Conservation (phyloP, 768 basidiomycete species). For the Panellus pusillus region DNA sequence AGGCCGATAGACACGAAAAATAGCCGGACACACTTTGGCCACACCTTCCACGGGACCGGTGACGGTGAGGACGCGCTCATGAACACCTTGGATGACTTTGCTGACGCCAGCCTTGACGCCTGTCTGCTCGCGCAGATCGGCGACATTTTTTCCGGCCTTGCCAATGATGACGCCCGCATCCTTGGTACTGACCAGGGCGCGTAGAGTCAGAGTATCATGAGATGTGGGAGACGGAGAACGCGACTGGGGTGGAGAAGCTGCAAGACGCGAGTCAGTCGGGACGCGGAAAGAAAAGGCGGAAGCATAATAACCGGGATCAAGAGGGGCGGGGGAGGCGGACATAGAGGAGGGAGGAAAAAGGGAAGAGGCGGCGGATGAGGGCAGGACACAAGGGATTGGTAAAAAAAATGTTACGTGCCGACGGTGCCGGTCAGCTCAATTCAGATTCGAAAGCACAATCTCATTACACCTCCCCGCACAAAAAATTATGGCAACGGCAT, state of each 20-base stretch:
- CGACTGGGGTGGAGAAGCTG: constrained; percentile 64
- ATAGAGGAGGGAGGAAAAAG: constrained; percentile 44
- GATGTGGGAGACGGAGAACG: constrained; percentile 73
- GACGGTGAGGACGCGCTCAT: constrained; percentile 96
- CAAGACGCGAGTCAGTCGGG: constrained; percentile 22
- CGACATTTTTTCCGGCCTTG: constrained; percentile 96
- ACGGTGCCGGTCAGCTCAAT: background rate
- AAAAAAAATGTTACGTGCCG: constrained; percentile 14
- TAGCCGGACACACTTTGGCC: constrained; percentile 63
- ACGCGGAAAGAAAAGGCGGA: constrained; percentile 17
- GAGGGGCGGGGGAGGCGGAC: constrained; percentile 60
- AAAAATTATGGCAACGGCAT: constrained; percentile 23
- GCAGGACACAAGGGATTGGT: constrained; percentile 30
- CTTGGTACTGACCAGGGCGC: constrained; percentile 94
- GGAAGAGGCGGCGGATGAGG: constrained; percentile 30
- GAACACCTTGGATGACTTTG: constrained; percentile 97
- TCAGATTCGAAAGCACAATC: background rate
- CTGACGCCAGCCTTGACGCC: constrained; percentile 98
- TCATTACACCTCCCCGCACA: too few species aligned
- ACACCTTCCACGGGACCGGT: constrained; percentile 91
- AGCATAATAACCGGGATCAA: constrained; percentile 51
- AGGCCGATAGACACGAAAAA: constrained; percentile 9
- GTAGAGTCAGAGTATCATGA: constrained; percentile 81
- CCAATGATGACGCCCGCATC: constrained; percentile 98
- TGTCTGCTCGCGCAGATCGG: constrained; percentile 91